phyloP scores from a whole-genome alignment of 139 green algal species.

The Micractinium conductrix region DNA sequence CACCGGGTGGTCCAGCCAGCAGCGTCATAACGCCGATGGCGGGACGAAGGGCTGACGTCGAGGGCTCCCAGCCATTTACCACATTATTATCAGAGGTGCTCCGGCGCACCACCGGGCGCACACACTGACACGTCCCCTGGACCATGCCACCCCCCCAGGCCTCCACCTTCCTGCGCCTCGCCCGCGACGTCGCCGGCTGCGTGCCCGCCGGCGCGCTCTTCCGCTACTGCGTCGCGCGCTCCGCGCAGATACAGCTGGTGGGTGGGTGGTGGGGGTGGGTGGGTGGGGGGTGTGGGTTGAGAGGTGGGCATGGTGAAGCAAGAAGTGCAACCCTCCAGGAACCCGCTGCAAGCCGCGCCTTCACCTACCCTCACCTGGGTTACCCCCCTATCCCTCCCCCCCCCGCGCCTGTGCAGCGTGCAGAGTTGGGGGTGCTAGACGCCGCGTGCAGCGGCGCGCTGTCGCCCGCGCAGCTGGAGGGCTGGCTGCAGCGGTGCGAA shows the following conservation, averaged over 20 bases:
- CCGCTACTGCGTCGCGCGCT: constrained; percentile 60
- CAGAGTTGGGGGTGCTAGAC: constrained; percentile 63
- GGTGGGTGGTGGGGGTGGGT: not conserved
- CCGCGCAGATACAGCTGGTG: constrained; percentile 62
- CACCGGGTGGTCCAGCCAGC: no score
- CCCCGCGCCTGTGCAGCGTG: constrained; percentile 39
- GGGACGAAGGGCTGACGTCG: not conserved
- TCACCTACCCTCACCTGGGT: not conserved
- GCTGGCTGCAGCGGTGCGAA: constrained; percentile 57
- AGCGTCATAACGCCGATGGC: not conserved
- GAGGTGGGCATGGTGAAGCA: no score
- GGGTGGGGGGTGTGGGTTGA: no score
- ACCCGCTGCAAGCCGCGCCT: not conserved
- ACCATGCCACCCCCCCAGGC: constrained; percentile 18
- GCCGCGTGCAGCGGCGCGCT: constrained; percentile 50
- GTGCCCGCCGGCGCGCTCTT: constrained; percentile 62
- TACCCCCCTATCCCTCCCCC: not conserved
- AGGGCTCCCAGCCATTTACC: no score
- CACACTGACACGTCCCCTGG: not conserved
- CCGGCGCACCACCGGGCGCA: not conserved
- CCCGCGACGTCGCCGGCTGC: constrained; percentile 57
- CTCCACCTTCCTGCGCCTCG: constrained; percentile 65
- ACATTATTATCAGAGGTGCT: no score
- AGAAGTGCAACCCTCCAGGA: not conserved
- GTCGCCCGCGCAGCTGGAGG: constrained; percentile 59